Evolutionary conservation across 495 filamentous ascomycete species (phyloP).

Genomic region (Hypoxylon crocopeplum): DNA sequence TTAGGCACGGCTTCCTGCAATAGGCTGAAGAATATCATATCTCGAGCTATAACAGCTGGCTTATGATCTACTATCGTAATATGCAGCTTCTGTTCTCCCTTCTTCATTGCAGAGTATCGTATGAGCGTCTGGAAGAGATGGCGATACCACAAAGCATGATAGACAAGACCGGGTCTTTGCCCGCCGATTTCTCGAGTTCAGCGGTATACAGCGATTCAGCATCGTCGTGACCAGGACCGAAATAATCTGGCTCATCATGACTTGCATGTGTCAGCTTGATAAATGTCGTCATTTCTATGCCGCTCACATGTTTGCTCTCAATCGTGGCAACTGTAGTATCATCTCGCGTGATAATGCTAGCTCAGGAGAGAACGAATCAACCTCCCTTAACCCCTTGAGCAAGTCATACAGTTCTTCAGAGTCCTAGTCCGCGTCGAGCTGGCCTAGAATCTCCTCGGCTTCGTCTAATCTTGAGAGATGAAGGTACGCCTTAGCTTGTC

Average conservation of each 20-base stretch:
- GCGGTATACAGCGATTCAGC: constrained; percentile 36
- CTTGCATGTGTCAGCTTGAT: constrained; percentile 14
- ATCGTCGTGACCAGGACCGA: constrained; percentile 38
- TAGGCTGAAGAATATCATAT: constrained; percentile 41
- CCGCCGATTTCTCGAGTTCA: constrained; percentile 14
- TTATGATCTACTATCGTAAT: constrained; percentile 44
- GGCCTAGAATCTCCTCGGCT: constrained; percentile 24
- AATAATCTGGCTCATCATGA: constrained; percentile 30
- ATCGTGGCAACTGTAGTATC: constrained; percentile 36
- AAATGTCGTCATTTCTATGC: not conserved
- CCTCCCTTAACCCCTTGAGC: not conserved
- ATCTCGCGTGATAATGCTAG: constrained; percentile 5
- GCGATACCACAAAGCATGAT: constrained; percentile 44
- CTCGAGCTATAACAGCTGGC: constrained; percentile 38
- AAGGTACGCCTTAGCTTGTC: too few relatives aligned
- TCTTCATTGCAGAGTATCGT: constrained; percentile 5
- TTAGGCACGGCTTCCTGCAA: too few relatives aligned
- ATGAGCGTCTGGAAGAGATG: constrained; percentile 42
- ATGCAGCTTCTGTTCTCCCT: constrained; percentile 36
- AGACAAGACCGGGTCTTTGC: constrained; percentile 26
- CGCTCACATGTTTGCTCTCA: constrained; percentile 33
- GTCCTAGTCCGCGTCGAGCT: constrained; percentile 9
- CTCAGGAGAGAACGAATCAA: not conserved
- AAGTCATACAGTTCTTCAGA: not conserved
- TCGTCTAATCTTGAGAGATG: too few relatives aligned